Percentiles rank a stretch among this genome's conserved stretches.
Evolutionary conservation across 2,329 filamentous ascomycete genomes (phyloP).

Genomic region (Xylariales sp.): DNA sequence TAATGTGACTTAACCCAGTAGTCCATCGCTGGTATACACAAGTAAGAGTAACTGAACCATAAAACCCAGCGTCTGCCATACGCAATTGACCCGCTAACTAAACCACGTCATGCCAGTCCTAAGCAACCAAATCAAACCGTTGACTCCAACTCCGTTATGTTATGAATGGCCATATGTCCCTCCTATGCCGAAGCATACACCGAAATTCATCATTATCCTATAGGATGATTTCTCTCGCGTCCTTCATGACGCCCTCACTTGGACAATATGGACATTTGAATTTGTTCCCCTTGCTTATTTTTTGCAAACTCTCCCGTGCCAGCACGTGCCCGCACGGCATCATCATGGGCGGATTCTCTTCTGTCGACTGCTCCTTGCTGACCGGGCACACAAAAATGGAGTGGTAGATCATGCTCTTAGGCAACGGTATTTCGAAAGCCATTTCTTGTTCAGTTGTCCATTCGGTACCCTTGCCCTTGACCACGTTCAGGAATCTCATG

Average conservation of each 20-base stretch:
- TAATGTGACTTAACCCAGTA: too few relatives aligned
- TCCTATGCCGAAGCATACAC: too few relatives aligned
- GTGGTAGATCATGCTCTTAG: conserved; percentile 69
- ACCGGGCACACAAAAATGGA: conserved; percentile 98
- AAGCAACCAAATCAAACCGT: background rate
- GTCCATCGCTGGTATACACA: background rate
- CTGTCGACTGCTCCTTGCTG: conserved; percentile 92
- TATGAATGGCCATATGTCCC: background rate
- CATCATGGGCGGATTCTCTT: conserved; percentile 93
- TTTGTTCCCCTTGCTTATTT: conserved; percentile 69
- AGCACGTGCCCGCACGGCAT: conserved; percentile 94
- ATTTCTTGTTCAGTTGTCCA: conserved; percentile 93
- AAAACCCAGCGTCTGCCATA: background rate
- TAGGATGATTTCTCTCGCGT: conserved; percentile 69
- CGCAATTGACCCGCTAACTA: background rate
- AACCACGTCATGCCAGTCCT: too few relatives aligned
- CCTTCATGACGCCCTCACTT: conserved; percentile 69
- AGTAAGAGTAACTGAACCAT: background rate
- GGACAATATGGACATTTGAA: conserved; percentile 99
- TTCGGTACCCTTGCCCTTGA: conserved; percentile 84
- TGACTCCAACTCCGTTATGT: background rate
- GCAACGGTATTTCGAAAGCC: conserved; percentile 66
- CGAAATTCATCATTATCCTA: conserved; percentile 33
- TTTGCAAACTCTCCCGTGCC: conserved; percentile 75
- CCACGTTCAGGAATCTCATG: conserved; percentile 81